Conservation (phyloP, 2,329 filamentous ascomycete species). For the Fusarium falciforme region DNA sequence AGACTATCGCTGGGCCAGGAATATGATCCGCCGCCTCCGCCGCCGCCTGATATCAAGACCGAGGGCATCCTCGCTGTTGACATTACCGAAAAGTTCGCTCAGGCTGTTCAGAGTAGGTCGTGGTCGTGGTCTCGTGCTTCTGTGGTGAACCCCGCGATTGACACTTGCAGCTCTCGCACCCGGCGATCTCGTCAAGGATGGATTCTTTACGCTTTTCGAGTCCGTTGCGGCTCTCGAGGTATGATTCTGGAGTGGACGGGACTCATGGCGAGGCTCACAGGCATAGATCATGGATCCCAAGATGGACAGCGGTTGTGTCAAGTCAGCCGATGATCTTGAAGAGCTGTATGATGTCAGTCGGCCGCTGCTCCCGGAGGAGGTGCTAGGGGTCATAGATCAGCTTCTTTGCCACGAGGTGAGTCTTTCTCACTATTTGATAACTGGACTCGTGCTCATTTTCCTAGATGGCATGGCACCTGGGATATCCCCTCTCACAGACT, state of each 20-base stretch:
- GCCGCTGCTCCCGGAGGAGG: conserved; percentile 78
- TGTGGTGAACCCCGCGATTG: conserved; percentile 22
- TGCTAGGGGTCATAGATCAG: conserved; percentile 94
- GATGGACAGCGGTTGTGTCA: conserved; percentile 94
- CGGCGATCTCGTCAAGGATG: conserved; percentile 93
- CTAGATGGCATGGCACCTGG: conserved; percentile 95
- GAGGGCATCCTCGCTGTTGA: conserved; percentile 67
- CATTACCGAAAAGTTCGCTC: conserved; percentile 67
- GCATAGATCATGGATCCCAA: conserved; percentile 96
- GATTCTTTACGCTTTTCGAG: conserved; percentile 92
- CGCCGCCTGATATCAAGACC: conserved; percentile 55
- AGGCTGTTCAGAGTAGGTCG: conserved; percentile 64
- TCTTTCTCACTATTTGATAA: not conserved
- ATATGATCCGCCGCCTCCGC: conserved; percentile 44
- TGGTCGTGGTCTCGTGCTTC: not conserved
- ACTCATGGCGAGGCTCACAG: not conserved
- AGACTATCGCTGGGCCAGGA: conserved; percentile 54
- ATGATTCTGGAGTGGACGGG: conserved; percentile 26
- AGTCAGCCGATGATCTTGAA: conserved; percentile 82
- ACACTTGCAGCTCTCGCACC: conserved; percentile 72
- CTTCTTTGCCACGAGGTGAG: conserved; percentile 86
- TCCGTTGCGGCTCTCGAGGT: conserved; percentile 88
- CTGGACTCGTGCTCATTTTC: not conserved
- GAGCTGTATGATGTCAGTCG: conserved; percentile 81
- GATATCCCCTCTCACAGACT: conserved; percentile 95